A percentile compares a stretch with the other conserved stretches of the same genome.
These are phyloP conservation scores for Helotiales sp. DNA, from an alignment of 2,329 filamentous ascomycete species.

Conservation along the genomic window DNA sequence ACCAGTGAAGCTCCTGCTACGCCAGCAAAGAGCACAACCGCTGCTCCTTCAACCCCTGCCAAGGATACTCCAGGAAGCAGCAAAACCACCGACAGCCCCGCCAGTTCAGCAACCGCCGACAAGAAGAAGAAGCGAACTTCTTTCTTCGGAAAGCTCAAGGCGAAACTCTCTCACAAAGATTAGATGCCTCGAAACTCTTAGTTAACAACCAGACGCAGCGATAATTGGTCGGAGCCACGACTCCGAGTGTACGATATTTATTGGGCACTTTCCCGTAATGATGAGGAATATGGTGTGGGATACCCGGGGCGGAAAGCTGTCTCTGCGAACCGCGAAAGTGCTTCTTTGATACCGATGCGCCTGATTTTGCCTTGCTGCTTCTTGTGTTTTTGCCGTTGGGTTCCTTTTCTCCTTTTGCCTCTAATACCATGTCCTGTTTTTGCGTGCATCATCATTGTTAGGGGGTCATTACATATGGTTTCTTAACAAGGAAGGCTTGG, in stretches of 20 bases:
- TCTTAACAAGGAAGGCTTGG: not conserved
- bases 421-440: constrained; percentile 20
- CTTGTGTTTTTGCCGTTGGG: constrained; percentile 1
- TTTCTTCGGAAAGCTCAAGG: constrained; percentile 48
- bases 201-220: constrained; percentile 7
- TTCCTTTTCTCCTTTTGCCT: constrained; percentile 4
- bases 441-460: constrained; percentile 7
- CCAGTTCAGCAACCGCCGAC: constrained; percentile 25
- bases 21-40: constrained; percentile 20
- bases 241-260: constrained; percentile 30
- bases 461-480: constrained; percentile 1
- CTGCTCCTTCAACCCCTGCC: constrained; percentile 21
- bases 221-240: constrained; percentile 11
- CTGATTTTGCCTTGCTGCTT: constrained; percentile 6
- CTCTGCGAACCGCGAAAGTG: constrained; percentile 4
- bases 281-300: constrained; percentile 1
- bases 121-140: constrained; percentile 40
- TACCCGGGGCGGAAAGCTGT: not conserved
- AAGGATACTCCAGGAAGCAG: constrained; percentile 29
- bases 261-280: constrained; percentile 13
- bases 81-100: constrained; percentile 28
- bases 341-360: constrained; percentile 16
- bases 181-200: constrained; percentile 10
- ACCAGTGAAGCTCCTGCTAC: constrained; percentile 19
- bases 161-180: constrained; percentile 44